Evolutionary conservation across 352 stramenopile species (phyloP).

Genomic region (Blastocystis sp.): DNA sequence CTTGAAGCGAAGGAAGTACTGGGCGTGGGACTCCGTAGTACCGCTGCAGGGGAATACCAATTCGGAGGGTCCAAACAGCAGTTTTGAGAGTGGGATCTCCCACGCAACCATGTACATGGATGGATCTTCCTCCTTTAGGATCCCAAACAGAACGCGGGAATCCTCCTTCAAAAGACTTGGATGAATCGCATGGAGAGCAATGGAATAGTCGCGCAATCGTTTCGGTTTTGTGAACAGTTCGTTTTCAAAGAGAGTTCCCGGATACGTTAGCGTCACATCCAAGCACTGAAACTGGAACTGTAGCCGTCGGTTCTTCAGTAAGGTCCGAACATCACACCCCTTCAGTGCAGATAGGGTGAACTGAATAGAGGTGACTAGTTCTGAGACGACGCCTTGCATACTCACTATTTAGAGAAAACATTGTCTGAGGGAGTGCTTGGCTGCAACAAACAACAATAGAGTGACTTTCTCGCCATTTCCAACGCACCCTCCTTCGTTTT

Average conservation of each 20-base stretch:
- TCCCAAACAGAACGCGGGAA: conserved; percentile 7
- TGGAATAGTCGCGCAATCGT: conserved; percentile 12
- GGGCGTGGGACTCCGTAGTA: background rate
- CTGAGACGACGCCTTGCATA: background rate
- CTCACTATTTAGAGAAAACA: background rate
- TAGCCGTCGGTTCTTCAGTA: background rate
- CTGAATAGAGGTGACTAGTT: background rate
- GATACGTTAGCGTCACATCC: background rate
- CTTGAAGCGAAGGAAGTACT: conserved; percentile 1
- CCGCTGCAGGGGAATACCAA: background rate
- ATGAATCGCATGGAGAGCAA: conserved; percentile 23
- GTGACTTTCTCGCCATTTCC: conserved; percentile 38
- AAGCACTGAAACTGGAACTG: background rate
- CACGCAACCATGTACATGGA: background rate
- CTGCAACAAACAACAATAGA: background rate
- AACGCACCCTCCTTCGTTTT: conserved; percentile 56
- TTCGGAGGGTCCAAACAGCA: conserved; percentile 36
- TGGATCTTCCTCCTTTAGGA: background rate
- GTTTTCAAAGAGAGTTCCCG: background rate
- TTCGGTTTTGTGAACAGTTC: conserved; percentile 14
- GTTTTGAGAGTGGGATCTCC: conserved; percentile 19
- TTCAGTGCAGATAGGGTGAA: background rate
- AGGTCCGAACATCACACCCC: background rate
- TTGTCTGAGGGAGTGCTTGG: background rate
- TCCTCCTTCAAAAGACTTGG: background rate